A percentile compares a stretch with the other conserved stretches of the same genome.
phyloP scores from a whole-genome alignment of 257 asterid species.

The Jacaranda copaia region DNA sequence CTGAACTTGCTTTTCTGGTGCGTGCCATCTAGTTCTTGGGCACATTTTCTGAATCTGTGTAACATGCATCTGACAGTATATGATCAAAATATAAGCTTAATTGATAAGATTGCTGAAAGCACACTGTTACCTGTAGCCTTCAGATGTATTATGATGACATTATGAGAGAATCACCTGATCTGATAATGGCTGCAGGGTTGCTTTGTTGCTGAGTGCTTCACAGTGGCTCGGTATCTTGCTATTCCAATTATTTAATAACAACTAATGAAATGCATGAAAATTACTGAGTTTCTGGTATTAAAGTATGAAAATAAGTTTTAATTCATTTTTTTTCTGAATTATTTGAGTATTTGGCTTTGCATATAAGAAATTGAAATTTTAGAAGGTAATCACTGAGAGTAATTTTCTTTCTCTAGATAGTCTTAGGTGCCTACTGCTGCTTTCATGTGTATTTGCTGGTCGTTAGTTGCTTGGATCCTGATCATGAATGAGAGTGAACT shows the following conservation, averaged over 20 bases:
- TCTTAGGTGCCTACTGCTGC: constrained; percentile 1
- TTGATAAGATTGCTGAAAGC: constrained; percentile 3
- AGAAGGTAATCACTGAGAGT: not conserved
- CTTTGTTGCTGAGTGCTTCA: not conserved
- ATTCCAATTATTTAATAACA: not conserved
- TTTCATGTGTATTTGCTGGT: constrained; percentile 3
- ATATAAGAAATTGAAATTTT: not conserved
- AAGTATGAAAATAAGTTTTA: no score
- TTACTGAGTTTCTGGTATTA: not conserved
- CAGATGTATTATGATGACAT: constrained; percentile 3
- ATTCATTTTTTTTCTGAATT: not conserved
- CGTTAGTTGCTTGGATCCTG: constrained; percentile 14
- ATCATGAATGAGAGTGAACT: not conserved
- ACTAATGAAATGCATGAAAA: not conserved
- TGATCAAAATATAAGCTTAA: not conserved
- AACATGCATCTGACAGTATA: constrained; percentile 2
- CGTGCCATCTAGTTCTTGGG: not conserved
- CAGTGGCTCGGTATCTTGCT: not conserved
- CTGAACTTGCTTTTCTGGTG: not conserved
- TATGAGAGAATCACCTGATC: not conserved
- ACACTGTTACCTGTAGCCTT: constrained; percentile 9
- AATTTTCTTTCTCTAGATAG: not conserved
- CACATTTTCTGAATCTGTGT: constrained; percentile 19
- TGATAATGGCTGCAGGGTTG: constrained; percentile 14
- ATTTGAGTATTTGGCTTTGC: not conserved